Evolutionary conservation across 768 basidiomycete species (phyloP).

Genomic region (Mycena galopus): DNA sequence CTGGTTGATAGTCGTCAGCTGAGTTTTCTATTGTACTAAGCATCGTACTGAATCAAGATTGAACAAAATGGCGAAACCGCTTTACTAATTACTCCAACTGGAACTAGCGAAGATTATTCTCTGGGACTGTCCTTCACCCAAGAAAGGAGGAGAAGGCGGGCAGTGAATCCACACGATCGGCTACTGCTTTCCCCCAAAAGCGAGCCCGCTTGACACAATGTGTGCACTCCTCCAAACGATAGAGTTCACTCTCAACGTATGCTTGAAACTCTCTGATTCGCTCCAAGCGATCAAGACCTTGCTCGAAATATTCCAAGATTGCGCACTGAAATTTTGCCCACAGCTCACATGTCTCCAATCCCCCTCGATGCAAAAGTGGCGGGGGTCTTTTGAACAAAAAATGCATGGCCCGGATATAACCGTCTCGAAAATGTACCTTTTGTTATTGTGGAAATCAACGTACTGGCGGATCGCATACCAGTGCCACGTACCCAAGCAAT

Average conservation of each 20-base stretch:
- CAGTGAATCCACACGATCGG: not conserved
- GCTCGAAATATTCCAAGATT: no score
- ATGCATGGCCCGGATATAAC: not conserved
- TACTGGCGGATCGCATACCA: no score
- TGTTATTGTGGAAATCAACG: not conserved
- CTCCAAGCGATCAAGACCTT: not conserved
- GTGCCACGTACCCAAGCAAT: conserved; percentile 14
- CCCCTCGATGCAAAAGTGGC: not conserved
- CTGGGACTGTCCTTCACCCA: no score
- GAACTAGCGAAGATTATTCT: no score
- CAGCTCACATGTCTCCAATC: not conserved
- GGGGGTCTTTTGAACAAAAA: not conserved
- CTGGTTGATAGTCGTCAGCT: no score
- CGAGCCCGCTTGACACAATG: not conserved
- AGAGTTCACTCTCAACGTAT: not conserved
- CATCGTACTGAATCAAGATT: no score
- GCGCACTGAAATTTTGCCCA: not conserved
- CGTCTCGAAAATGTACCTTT: conserved; percentile 13
- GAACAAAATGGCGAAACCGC: no score
- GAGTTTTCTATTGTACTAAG: no score
- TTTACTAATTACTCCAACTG: no score
- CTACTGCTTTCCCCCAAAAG: not conserved
- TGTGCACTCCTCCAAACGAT: not conserved
- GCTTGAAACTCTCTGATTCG: not conserved
- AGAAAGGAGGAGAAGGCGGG: not conserved